A percentile compares a stretch with the other conserved stretches of the same genome.
Evolutionary conservation across 140 eudicot genomes (phyloP).

Genomic region (Anethum foeniculum): DNA sequence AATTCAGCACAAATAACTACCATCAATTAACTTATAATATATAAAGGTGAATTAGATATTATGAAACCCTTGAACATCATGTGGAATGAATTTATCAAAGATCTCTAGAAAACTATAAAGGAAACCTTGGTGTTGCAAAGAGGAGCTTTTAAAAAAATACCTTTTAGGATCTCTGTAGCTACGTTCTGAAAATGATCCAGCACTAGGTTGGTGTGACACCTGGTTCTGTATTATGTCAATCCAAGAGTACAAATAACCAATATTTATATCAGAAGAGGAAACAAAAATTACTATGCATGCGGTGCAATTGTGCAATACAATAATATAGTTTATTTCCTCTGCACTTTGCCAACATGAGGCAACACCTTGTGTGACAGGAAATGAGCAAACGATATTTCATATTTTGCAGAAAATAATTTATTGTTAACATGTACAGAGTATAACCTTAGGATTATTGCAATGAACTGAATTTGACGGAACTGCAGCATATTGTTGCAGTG

Average conservation of each 20-base stretch:
- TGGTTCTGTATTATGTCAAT: conserved; percentile 28
- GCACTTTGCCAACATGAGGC: conserved; percentile 14
- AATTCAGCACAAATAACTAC: not conserved
- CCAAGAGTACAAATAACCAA: not conserved
- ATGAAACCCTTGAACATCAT: not conserved
- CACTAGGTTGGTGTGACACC: conserved; percentile 38
- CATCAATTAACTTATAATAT: not conserved
- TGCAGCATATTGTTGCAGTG: conserved; percentile 39
- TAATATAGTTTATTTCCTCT: not conserved
- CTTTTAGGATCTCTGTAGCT: conserved; percentile 32
- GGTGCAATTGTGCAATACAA: not conserved
- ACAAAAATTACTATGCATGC: not conserved
- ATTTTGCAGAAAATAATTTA: not conserved
- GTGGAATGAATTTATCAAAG: not conserved
- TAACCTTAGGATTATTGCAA: conserved; percentile 46
- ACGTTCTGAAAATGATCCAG: conserved; percentile 27
- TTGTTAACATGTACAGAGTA: not conserved
- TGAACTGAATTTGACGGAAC: conserved; percentile 34
- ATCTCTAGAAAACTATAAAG: not conserved
- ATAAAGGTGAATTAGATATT: not conserved
- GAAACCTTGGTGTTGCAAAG: not conserved
- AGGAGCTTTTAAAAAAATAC: conserved; percentile 22
- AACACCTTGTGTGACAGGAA: conserved; percentile 34
- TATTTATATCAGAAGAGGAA: not conserved
- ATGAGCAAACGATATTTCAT: not conserved